phyloP scores from a whole-genome alignment of 1,284 basidiomycete genomes.

The Microstroma glucosiphilum region DNA sequence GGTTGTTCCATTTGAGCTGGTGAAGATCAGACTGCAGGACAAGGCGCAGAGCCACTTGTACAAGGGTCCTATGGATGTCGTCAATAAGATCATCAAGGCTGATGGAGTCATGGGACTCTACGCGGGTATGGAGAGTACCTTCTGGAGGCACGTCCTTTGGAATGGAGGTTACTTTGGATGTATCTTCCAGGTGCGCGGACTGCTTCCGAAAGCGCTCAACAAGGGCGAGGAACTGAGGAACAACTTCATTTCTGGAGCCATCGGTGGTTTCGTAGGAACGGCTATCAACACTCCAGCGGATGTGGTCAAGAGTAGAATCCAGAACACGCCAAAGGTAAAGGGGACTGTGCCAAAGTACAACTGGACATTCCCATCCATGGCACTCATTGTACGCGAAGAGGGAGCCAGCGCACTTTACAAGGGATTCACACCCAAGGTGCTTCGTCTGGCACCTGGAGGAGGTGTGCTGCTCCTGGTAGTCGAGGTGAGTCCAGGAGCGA shows the following conservation, averaged over 20 bases:
- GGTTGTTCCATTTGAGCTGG: slow-evolving; percentile 86
- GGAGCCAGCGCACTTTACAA: slow-evolving; percentile 86
- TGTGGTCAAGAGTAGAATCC: slow-evolving; percentile 90
- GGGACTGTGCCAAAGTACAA: slow-evolving; percentile 67
- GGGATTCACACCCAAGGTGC: slow-evolving; percentile 64
- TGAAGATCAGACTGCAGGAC: slow-evolving; percentile 82
- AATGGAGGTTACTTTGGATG: slow-evolving; percentile 62
- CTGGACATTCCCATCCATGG: slow-evolving; percentile 66
- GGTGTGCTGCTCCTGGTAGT: slow-evolving; percentile 73
- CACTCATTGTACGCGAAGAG: slow-evolving; percentile 81
- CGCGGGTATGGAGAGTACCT: slow-evolving; percentile 43
- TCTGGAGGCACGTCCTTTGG: slow-evolving; percentile 51
- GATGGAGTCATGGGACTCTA: slow-evolving; percentile 80
- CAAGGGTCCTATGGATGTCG: slow-evolving; percentile 83
- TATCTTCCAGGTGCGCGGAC: slow-evolving; percentile 72
- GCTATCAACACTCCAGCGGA: slow-evolving; percentile 72
- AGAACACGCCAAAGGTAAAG: slow-evolving; percentile 57
- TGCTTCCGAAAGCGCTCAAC: slow-evolving; percentile 69
- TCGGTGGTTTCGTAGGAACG: slow-evolving; percentile 83
- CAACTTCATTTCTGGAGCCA: slow-evolving; percentile 81
- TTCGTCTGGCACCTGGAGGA: slow-evolving; percentile 84
- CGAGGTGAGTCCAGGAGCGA: slow-evolving; percentile 20
- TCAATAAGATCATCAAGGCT: slow-evolving; percentile 68
- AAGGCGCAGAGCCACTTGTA: slow-evolving; percentile 31
- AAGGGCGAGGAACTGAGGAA: slow-evolving; percentile 71